Evolutionary conservation across 768 basidiomycete genomes (phyloP), one percentile per base, ranked within the genome.

Genomic region (Amanita pallidorosea): DNA sequence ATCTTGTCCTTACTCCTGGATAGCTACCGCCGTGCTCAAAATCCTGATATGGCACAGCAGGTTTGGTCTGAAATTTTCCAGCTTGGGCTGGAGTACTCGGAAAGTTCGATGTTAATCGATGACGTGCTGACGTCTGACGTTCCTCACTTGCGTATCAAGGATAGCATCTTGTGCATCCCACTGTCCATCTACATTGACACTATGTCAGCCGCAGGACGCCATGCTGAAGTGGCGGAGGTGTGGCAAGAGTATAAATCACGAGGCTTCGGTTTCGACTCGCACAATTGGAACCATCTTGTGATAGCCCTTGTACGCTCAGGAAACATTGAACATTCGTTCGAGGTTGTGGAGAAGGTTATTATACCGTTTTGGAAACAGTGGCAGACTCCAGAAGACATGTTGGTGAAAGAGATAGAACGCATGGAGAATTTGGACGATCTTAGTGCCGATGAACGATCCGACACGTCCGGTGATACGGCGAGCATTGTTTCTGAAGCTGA

Each of bases 241-340:
- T 97, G 95, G 93, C 67, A 70, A n/a, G 61, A 68, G 27, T 73
- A 88, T 45, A 75, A 76, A 53, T 56, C 64, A 9, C 64, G 70
- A 8, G 88, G 88, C 2, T 85, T 94, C 57, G 72, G 72, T 11
- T 90, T 92, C 62, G 89, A 94, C 61, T 76, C 86, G 11, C 81
- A 86, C 58, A 97, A 96, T 63, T 98, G 91, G 88, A 96, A 95
- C 59, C 81, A 88, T 58, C 73, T 96, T 23, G 75, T 74, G 22
- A 71, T 85, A 8, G 85, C 82, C 12, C 73, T 94, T 20, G 71
- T 91, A 35, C 81, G 87, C 27, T 88, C 86, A 0, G 89, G 88
- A 22, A 79, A 93, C 59, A 67, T 80, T n/a, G 81, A 85, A 57
- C 83, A 83, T 41, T 91, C 89, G 7, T 92, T 94, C 64, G 80